These are phyloP conservation scores for Bryopsis sp. DNA, from an alignment of 139 green algal species.

Conservation along the genomic window DNA sequence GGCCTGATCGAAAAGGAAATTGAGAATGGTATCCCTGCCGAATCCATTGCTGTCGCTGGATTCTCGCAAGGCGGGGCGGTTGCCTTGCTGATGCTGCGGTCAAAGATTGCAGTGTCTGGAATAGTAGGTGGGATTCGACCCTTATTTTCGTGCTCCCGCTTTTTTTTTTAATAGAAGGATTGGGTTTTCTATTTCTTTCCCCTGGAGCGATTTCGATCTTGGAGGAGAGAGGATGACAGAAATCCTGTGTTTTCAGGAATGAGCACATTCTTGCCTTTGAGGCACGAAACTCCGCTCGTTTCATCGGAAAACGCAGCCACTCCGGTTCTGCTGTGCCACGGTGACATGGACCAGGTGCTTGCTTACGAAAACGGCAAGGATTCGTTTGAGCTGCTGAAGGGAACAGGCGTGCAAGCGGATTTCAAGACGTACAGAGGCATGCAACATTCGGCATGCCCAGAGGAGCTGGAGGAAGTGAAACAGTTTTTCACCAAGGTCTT, in stretches of 20 bases:
- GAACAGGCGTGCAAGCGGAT: too few relatives aligned
- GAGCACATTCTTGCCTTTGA: constrained; percentile 52
- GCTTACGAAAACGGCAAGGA: not conserved
- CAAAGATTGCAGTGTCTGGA: constrained; percentile 23
- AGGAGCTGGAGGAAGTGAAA: too few relatives aligned
- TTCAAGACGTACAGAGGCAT: too few relatives aligned
- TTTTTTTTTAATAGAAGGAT: not conserved
- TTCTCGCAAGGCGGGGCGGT: constrained; percentile 69
- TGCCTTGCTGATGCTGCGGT: constrained; percentile 49
- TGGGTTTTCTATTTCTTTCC: too few relatives aligned
- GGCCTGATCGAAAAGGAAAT: constrained; percentile 38
- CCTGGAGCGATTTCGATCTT: too few relatives aligned
- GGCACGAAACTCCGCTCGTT: constrained; percentile 39
- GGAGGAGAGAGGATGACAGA: too few relatives aligned
- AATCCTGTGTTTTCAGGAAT: constrained; percentile 49
- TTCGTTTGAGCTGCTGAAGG: too few relatives aligned
- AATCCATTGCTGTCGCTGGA: constrained; percentile 51
- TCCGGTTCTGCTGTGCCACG: constrained; percentile 60
- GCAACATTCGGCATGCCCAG: too few relatives aligned
- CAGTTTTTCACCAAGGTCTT: too few relatives aligned
- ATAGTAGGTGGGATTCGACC: constrained; percentile 21
- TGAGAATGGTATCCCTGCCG: constrained; percentile 33
- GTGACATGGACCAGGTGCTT: constrained; percentile 43
- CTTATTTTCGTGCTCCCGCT: not conserved
- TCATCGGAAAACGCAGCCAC: constrained; percentile 51